These are phyloP conservation scores for Epichloe scottii DNA, from an alignment of 2,329 filamentous ascomycete genomes.

Conservation along the genomic window DNA sequence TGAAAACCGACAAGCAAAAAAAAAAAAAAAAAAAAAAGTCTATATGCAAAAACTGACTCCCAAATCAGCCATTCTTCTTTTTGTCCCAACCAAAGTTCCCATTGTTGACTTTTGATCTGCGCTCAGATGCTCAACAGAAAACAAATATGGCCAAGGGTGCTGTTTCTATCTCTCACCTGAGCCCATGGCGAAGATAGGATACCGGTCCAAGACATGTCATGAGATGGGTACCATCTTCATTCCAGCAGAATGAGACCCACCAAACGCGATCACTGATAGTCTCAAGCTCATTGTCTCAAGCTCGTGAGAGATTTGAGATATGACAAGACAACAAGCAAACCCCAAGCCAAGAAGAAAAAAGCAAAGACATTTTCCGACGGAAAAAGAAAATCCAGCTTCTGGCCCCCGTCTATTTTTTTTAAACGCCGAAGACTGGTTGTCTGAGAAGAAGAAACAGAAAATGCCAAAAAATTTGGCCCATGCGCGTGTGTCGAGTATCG, in stretches of 20 bases:
- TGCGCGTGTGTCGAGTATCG: constrained; percentile 4
- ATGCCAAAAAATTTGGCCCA: constrained; percentile 6
- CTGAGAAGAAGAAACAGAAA: constrained; percentile 4
- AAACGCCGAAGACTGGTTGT: constrained; percentile 19
- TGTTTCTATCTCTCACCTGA: not conserved
- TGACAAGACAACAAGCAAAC: constrained; percentile 6
- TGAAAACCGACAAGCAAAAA: not conserved
- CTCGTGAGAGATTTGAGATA: constrained; percentile 7
- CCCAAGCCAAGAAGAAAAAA: constrained; percentile 4
- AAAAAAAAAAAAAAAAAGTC: not conserved
- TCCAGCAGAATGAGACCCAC: constrained; percentile 11
- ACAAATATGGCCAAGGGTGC: not conserved
- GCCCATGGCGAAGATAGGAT: not conserved
- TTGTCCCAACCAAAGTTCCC: not conserved
- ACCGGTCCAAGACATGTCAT: constrained; percentile 19
- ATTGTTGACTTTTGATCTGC: not conserved
- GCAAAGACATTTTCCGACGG: constrained; percentile 3
- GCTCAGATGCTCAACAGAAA: not conserved
- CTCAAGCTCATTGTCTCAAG: constrained; percentile 5
- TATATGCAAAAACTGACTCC: not conserved
- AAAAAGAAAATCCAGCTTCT: constrained; percentile 9
- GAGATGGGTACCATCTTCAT: constrained; percentile 17
- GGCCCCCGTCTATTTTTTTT: constrained; percentile 18
- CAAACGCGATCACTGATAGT: not conserved
- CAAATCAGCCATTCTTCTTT: not conserved